Base-by-base conservation (phyloP, 2,329 filamentous ascomycete species). In the Paecilomyces sp. region DNA sequence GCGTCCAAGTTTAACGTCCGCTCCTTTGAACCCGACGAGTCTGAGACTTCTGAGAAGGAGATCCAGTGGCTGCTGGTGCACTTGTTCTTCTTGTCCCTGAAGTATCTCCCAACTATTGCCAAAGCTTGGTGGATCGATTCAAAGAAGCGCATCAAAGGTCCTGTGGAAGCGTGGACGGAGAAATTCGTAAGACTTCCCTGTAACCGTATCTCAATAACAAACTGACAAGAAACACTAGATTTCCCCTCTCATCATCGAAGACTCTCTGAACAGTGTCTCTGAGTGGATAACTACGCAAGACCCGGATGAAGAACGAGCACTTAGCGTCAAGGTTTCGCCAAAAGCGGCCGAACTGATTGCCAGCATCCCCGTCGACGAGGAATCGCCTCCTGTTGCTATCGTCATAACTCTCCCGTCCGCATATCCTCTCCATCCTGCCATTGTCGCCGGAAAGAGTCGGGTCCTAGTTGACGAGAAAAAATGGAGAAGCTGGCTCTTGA, bases 401-500 rank as follows among this genome's bases (percentile, higher is more conserved):
- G 82, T 86, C n/a, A 88, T 99, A 67, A 84, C 84, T 5, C 82
- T 99, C 0, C 93, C 93, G 0, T 78, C 85, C 1, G 87, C 87
- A 50, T 99, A 95, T 69, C 94, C 94, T 0, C 84, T 99, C 8
- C 87, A 91, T 25, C 83, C 85, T 1, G 90, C 95, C 1, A 80
- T 84, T 8, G 92, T 97, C 0, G 80, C 86, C 2, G 88, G 91
- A 8, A 79, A 92, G 22, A 91, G 89, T 66, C 88, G 93, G 12
- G 91, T 97, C 1, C 91, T 90, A 0, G 91, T 97, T 28, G 88
- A 87, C 61, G 92, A 97, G 70, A 88, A 88, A 74, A 96, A 94
- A 71, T 99, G 94, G 93, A 88, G 91, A 74, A 88, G 83, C 62
- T 97, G 93, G 92, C 82, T 97, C 62, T 83, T 91, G 68, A 91